A percentile compares a stretch with the other conserved stretches of the same genome.
These are phyloP conservation scores for Lactarius deliciosus DNA, from an alignment of 768 basidiomycete genomes.

Conservation along the genomic window DNA sequence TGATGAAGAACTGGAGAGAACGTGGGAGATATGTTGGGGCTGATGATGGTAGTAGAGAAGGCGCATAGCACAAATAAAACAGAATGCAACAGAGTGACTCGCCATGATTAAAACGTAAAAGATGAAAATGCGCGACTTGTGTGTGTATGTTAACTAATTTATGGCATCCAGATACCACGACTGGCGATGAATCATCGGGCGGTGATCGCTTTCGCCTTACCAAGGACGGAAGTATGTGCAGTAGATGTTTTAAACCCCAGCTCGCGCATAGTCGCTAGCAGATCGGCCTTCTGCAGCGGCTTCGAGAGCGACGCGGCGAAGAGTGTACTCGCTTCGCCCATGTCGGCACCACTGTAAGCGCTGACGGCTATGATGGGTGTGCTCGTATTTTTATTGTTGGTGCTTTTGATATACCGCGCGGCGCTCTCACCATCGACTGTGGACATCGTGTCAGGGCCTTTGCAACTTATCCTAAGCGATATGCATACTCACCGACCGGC, in stretches of 20 bases:
- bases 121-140: slow-evolving; percentile 13
- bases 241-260: slow-evolving; percentile 90
- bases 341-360: slow-evolving; percentile 76
- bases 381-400: slow-evolving; percentile 90
- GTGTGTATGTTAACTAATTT: slow-evolving; percentile 16
- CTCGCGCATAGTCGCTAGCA: slow-evolving; percentile 75
- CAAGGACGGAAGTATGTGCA: slow-evolving; percentile 44
- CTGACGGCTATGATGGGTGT: slow-evolving; percentile 93
- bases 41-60: slow-evolving; percentile 19
- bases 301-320: slow-evolving; percentile 85
- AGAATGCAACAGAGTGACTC: slow-evolving; percentile 12
- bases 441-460: slow-evolving; percentile 14
- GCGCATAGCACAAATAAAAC: slow-evolving; percentile 20
- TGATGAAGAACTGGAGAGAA: slow-evolving; percentile 18
- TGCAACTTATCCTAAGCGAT: slow-evolving; percentile 26
- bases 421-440: slow-evolving; percentile 94
- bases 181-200: slow-evolving; percentile 19
- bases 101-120: slow-evolving; percentile 15
- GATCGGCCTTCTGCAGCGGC: slow-evolving; percentile 85
- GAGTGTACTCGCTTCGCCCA: slow-evolving; percentile 60
- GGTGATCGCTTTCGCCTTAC: slow-evolving; percentile 19
- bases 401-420: slow-evolving; percentile 95
- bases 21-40: slow-evolving; percentile 10
- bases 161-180: slow-evolving; percentile 19
- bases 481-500: slow-evolving; percentile 73